A percentile compares a stretch with the other conserved stretches of the same genome.
Conservation (phyloP, 164 flowering plant species). For the Paratinospora sagittata region DNA sequence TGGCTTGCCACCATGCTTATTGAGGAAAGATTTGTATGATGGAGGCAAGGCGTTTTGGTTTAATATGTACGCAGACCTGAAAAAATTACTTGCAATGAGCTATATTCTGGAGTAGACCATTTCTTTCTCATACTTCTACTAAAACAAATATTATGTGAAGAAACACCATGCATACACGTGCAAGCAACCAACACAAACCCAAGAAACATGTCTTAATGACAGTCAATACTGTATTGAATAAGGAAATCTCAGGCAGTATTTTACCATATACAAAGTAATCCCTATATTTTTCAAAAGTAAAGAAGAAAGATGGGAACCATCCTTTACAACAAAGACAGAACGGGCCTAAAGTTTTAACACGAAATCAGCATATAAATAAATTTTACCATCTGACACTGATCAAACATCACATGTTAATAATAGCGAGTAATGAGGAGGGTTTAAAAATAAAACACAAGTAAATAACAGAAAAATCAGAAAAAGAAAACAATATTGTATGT, state of each 20-base stretch:
- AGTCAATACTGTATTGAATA: background rate
- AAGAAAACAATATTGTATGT: no score
- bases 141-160: background rate
- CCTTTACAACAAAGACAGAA: no score
- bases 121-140: background rate
- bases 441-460: no score
- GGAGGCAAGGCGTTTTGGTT: constrained; percentile 83
- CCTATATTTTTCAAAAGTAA: background rate
- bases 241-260: background rate
- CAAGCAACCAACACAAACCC: background rate
- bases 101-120: background rate
- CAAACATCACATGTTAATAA: no score
- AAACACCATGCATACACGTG: background rate
- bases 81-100: constrained; percentile 7
- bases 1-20: constrained; percentile 88
- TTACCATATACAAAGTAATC: background rate
- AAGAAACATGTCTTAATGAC: background rate
- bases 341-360: no score
- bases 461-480: no score
- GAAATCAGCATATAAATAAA: no score
- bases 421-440: no score
- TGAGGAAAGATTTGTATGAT: constrained; percentile 88
- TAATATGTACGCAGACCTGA: constrained; percentile 90
- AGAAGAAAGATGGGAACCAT: background rate
- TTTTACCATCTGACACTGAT: no score